A percentile compares a stretch with the other conserved stretches of the same genome.
Conservation (phyloP, 176 grass and related monocot species). For the Oryza brachyantha region DNA sequence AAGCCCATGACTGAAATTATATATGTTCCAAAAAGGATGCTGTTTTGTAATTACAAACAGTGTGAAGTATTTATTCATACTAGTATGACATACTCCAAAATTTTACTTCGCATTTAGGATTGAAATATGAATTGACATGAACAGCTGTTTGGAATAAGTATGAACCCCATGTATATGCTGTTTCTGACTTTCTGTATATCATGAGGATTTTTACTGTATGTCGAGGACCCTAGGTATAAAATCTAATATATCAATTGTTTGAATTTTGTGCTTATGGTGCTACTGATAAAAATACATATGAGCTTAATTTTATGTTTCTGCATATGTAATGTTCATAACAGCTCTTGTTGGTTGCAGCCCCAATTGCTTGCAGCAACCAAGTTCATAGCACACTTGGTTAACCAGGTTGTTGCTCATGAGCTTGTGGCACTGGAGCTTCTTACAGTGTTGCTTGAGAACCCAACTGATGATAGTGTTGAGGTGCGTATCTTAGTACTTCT, state of each 20-base stretch:
- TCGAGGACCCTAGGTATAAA: not conserved
- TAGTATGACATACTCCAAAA: not conserved
- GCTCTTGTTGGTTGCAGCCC: slow-evolving; percentile 50
- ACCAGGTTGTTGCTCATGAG: slow-evolving; percentile 89
- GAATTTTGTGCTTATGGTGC: not conserved
- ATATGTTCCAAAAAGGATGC: too few species aligned
- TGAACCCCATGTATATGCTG: not conserved
- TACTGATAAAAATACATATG: not conserved
- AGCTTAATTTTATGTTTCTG: not conserved
- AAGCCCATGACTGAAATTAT: not conserved
- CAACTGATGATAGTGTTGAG: slow-evolving; percentile 96
- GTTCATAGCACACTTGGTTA: slow-evolving; percentile 97
- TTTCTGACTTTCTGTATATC: not conserved
- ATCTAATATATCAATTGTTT: not conserved
- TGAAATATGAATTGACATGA: not conserved
- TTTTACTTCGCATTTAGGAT: not conserved
- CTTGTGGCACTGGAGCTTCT: slow-evolving; percentile 85
- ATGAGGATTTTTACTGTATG: not conserved
- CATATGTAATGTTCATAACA: slow-evolving; percentile 2
- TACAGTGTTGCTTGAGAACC: slow-evolving; percentile 85
- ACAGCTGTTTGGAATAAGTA: not conserved
- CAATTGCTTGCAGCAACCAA: slow-evolving; percentile 93
- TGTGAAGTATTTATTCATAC: not conserved
- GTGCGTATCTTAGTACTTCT: slow-evolving; percentile 31
- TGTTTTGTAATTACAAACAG: not conserved